A percentile compares a stretch with the other conserved stretches of the same genome.
Evolutionary conservation across 805 yeast genomes (phyloP).

Genomic region (Scheffersomyces stipitis): DNA sequence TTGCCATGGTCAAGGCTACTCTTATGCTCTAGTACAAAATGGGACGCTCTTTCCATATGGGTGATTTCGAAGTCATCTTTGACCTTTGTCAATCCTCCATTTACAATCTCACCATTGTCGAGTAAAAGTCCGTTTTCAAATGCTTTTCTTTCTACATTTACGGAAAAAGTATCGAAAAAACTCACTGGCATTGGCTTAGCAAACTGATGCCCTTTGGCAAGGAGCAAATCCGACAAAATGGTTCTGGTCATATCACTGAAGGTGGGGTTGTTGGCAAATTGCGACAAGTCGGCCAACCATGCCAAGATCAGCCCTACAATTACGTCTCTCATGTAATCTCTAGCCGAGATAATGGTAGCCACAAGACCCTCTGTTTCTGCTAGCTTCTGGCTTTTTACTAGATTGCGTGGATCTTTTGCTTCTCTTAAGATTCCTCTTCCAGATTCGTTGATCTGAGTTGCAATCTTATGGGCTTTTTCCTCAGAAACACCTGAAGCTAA

Average conservation of each 20-base stretch:
- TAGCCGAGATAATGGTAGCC: slow-evolving; percentile 51
- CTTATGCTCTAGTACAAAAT: slow-evolving; percentile 11
- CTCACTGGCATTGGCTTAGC: slow-evolving; percentile 27
- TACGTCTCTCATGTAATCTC: slow-evolving; percentile 52
- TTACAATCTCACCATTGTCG: slow-evolving; percentile 26
- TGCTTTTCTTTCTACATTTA: slow-evolving; percentile 15
- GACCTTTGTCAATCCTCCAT: slow-evolving; percentile 19
- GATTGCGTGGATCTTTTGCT: slow-evolving; percentile 17
- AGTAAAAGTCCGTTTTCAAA: slow-evolving; percentile 33
- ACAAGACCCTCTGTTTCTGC: slow-evolving; percentile 53
- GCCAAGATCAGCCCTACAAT: slow-evolving; percentile 44
- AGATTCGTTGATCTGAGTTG: slow-evolving; percentile 46
- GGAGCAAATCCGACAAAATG: slow-evolving; percentile 45
- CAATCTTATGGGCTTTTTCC: slow-evolving; percentile 30
- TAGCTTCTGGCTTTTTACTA: slow-evolving; percentile 33
- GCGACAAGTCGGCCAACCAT: slow-evolving; percentile 50
- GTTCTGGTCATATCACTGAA: slow-evolving; percentile 35
- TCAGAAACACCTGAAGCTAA: slow-evolving; percentile 28
- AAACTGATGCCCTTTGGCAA: slow-evolving; percentile 34
- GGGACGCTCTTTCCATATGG: slow-evolving; percentile 15
- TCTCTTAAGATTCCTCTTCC: slow-evolving; percentile 53
- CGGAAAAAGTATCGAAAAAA: slow-evolving; percentile 17
- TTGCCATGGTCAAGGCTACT: slow-evolving; percentile 9
- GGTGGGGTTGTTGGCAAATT: slow-evolving; percentile 18
- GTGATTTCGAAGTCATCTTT: slow-evolving; percentile 8